Conservation (phyloP, 345 rosid species). For the Brassica juncea region DNA sequence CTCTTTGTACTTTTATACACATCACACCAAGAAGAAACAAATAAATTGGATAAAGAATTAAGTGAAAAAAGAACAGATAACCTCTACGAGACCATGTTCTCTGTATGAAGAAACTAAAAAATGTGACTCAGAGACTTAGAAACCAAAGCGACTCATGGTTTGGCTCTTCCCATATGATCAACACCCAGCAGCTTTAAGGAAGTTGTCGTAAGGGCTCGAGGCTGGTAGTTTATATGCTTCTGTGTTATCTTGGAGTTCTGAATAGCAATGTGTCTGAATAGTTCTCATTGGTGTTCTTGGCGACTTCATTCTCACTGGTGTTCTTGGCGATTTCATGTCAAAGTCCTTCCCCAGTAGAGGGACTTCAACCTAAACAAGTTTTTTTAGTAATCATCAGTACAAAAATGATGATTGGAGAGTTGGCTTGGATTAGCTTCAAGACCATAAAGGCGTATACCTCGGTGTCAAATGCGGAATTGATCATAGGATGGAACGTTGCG, state of each 20-base stretch:
- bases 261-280: conserved; percentile 36
- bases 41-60: conserved; percentile 35
- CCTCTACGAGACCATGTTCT: conserved; percentile 28
- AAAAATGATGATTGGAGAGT: not conserved
- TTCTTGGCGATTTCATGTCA: conserved; percentile 24
- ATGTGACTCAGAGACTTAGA: conserved; percentile 17
- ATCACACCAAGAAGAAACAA: conserved; percentile 30
- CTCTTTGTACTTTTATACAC: conserved; percentile 6
- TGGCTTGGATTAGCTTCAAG: not conserved
- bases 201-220: conserved; percentile 45
- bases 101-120: conserved; percentile 9
- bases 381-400: not conserved
- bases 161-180: conserved; percentile 22
- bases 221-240: conserved; percentile 42
- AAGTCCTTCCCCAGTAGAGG: conserved; percentile 47
- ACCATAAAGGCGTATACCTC: conserved; percentile 19
- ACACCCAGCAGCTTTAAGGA: conserved; percentile 49
- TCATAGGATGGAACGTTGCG: conserved; percentile 35
- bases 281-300: conserved; percentile 30
- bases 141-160: conserved; percentile 1
- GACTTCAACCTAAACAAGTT: conserved; percentile 54
- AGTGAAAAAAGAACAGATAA: not conserved
- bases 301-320: not conserved
- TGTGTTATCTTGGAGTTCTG: conserved; percentile 33
- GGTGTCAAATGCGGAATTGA: conserved; percentile 30